Evolutionary conservation across 108 stramenopile genomes (phyloP).

Genomic region (Nannochloropsis gaditana): DNA sequence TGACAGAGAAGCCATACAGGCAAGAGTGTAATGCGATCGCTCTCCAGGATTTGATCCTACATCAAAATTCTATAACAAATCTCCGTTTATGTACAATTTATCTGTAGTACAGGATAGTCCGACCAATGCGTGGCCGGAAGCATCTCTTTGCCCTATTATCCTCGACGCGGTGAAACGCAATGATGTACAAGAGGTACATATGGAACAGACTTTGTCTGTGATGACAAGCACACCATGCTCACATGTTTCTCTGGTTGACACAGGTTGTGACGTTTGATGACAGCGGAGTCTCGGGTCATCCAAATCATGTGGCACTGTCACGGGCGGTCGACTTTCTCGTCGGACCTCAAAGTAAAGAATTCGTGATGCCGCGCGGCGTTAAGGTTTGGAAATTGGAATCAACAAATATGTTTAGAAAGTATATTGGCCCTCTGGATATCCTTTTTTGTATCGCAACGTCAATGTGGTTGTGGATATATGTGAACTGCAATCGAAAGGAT

Average conservation of each 20-base stretch:
- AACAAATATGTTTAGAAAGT: conserved; percentile 48
- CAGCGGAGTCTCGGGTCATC: conserved; percentile 56
- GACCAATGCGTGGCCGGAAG: background rate
- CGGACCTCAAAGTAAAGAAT: background rate
- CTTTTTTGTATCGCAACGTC: conserved; percentile 23
- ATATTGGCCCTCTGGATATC: conserved; percentile 44
- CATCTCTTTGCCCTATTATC: background rate
- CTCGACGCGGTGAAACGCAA: background rate
- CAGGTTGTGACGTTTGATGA: conserved; percentile 58
- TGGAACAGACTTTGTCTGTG: background rate
- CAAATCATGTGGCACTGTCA: conserved; percentile 45
- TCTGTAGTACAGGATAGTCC: background rate
- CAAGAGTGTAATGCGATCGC: background rate
- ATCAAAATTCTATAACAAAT: background rate
- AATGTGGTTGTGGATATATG: background rate
- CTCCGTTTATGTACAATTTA: background rate
- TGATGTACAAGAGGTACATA: background rate
- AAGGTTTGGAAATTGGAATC: conserved; percentile 32
- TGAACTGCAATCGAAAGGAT: background rate
- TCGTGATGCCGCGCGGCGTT: background rate
- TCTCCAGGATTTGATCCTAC: background rate
- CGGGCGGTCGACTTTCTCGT: conserved; percentile 28
- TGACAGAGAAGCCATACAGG: background rate
- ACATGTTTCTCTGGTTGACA: background rate
- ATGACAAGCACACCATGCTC: background rate